Conservation (phyloP, 2,329 filamentous ascomycete genomes). For the Fusarium brevicatenulatum region DNA sequence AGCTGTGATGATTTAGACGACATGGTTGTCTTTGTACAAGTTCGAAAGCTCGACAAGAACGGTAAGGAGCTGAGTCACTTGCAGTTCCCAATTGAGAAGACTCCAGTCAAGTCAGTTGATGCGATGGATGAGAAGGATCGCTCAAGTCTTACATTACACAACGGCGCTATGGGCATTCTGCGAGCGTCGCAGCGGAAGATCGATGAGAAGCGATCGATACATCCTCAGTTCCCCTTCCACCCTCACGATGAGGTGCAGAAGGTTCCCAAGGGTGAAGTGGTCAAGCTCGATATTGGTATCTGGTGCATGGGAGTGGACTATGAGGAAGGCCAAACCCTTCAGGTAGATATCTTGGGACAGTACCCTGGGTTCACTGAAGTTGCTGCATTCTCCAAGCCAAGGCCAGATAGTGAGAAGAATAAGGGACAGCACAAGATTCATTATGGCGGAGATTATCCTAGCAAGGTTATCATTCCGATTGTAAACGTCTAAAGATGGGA, state of each 20-base stretch:
- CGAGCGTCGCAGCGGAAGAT: constrained; percentile 17
- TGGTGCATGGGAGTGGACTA: constrained; percentile 24
- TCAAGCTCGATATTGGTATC: constrained; percentile 20
- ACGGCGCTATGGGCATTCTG: constrained; percentile 12
- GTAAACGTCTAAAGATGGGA: neutral
- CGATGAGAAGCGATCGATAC: neutral
- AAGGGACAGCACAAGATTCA: constrained; percentile 28
- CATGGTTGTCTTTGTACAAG: constrained; percentile 14
- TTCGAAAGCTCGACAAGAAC: constrained; percentile 12
- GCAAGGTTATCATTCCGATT: constrained; percentile 35
- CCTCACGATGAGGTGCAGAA: constrained; percentile 16
- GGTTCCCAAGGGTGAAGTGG: constrained; percentile 12
- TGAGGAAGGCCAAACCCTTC: neutral
- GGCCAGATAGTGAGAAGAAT: constrained; percentile 11
- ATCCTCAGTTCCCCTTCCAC: constrained; percentile 16
- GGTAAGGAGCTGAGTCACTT: constrained; percentile 19
- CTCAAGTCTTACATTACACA: constrained; percentile 13
- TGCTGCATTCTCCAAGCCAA: constrained; percentile 18
- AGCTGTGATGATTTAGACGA: constrained; percentile 26
- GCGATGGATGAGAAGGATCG: constrained; percentile 13
- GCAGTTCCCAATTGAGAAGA: constrained; percentile 17
- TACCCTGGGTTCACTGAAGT: constrained; percentile 11
- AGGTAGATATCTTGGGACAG: constrained; percentile 14
- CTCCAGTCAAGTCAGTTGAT: neutral
- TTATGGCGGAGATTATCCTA: constrained; percentile 29